phyloP scores from a whole-genome alignment of 768 basidiomycete species.

The Trametes coccinea region DNA sequence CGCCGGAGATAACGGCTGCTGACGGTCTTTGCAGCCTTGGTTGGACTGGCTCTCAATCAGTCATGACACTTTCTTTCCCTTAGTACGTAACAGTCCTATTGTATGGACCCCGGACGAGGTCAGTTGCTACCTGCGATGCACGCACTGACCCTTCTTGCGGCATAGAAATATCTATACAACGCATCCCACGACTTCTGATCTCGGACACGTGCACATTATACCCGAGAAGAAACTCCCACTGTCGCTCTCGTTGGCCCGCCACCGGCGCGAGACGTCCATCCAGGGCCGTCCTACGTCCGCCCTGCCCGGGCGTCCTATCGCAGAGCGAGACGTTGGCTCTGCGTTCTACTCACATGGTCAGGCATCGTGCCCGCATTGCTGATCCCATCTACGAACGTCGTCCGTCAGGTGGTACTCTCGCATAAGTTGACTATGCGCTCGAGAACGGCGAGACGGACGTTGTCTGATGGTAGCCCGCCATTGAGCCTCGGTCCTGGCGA shows the following conservation, averaged over 20 bases:
- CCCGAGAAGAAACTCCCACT: background rate
- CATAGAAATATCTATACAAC: background rate
- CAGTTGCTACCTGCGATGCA: background rate
- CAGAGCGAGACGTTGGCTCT: background rate
- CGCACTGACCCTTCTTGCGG: background rate
- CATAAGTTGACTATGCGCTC: background rate
- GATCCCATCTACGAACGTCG: background rate
- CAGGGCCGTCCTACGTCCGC: conserved; percentile 7
- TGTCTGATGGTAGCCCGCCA: background rate
- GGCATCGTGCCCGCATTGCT: conserved; percentile 4
- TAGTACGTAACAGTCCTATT: conserved; percentile 1
- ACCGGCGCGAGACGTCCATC: background rate
- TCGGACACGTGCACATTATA: conserved; percentile 6
- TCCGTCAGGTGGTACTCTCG: background rate
- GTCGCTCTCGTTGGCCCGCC: background rate
- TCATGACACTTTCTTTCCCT: background rate
- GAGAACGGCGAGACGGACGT: background rate
- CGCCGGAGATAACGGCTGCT: conserved; percentile 6
- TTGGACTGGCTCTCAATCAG: background rate
- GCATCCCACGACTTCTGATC: conserved; percentile 3
- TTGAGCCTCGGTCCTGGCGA: background rate
- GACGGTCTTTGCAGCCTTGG: background rate
- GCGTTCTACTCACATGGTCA: conserved; percentile 11
- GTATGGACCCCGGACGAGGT: background rate
- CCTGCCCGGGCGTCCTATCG: conserved; percentile 4